Evolutionary conservation across 768 basidiomycete genomes (phyloP).

Genomic region (Psilocybe azurescens): DNA sequence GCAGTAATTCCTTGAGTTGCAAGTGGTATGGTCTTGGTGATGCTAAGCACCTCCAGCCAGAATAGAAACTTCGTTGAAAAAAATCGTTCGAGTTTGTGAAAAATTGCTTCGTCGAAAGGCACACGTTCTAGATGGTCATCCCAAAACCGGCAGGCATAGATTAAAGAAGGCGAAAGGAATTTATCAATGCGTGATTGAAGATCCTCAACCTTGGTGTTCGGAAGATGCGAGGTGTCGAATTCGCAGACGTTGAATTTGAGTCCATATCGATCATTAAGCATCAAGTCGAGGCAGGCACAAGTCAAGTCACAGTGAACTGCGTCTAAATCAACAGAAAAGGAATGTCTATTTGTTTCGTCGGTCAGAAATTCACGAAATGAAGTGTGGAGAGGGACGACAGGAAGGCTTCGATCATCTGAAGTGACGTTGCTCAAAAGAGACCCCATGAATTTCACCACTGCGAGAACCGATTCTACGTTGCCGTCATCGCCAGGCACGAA

Average conservation of each 20-base stretch:
- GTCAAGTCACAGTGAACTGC: constrained; percentile 14
- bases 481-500: neutral
- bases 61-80: constrained; percentile 31
- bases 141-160: constrained; percentile 45
- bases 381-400: constrained; percentile 3
- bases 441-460: constrained; percentile 29
- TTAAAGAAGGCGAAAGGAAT: constrained; percentile 32
- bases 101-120: constrained; percentile 9
- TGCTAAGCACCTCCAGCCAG: constrained; percentile 43
- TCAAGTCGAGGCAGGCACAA: constrained; percentile 30
- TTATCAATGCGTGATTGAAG: constrained; percentile 20
- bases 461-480: neutral
- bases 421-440: constrained; percentile 8
- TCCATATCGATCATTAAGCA: constrained; percentile 23
- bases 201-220: constrained; percentile 22
- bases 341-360: constrained; percentile 28
- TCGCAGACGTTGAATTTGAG: constrained; percentile 46
- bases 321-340: constrained; percentile 29
- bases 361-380: constrained; percentile 34
- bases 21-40: constrained; percentile 25
- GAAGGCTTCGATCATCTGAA: neutral
- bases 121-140: constrained; percentile 27
- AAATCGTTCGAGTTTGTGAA: constrained; percentile 19
- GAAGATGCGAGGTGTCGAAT: constrained; percentile 36
- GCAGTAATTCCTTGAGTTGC: constrained; percentile 14